Base-by-base conservation (phyloP, 2,329 filamentous ascomycete genomes). In the Fusarium armeniacum region DNA sequence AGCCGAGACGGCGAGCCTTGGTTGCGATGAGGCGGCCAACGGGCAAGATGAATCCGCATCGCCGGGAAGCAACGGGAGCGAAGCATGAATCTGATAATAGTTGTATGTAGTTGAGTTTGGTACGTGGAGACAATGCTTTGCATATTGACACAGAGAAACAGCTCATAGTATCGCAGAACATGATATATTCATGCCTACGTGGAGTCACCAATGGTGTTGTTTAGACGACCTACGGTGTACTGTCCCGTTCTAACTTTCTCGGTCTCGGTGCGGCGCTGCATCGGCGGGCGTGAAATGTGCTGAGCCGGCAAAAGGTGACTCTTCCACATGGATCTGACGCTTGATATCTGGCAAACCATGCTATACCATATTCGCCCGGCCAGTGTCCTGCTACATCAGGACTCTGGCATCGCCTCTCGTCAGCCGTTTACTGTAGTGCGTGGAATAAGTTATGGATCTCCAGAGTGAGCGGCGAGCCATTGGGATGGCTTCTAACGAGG, bases 31-130 rank as follows among this genome's bases (percentile, higher is more conserved):
- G 49, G 51, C 58, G 54, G 66, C 53, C 49, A 51, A 71, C 52
- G 67, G 63, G 67, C 56, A 71, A 53, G 58, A 51, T 53, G 58
- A 62, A 56, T 58, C 69, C 71, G 71, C 57, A 56, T 55, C 46
- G 26, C 67, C 71, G 71, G 71, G 69, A 73, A 67, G 65, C 60
- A 69, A 73, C 71, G 71, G 71, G 71, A 73, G 55, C 24, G 43
- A 55, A 36, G 16, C 28, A 35, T 35, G 49, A 54, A 38, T 41
- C 36, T 55, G 45, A 22, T 24, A 13, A 30, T 43, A 53, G n/a
- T 50, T 62, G 62, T 54, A 46, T 50, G 60, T 62, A 62, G 59
- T 57, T 33, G 47, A 58, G 49, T 46, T 51, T 33, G 54, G 28
- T 60, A 58, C 64, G 58, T 65, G 47, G 52, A 50, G 53, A 63